Evolutionary conservation across 2,329 filamentous ascomycete species (phyloP).

Genomic region (Dissoconium aciculare): DNA sequence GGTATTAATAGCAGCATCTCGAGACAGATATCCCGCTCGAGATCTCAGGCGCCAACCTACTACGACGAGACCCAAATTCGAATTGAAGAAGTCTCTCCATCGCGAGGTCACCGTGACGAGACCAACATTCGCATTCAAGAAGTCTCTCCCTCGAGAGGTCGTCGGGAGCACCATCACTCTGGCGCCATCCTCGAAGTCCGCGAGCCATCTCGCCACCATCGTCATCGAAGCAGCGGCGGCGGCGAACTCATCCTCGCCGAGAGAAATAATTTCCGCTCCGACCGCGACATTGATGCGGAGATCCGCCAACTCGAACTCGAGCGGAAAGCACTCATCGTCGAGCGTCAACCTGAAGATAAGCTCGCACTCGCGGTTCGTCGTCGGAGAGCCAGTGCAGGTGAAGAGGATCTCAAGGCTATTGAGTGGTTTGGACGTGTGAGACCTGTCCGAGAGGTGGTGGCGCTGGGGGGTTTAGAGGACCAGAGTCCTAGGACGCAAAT

Average conservation of each 20-base stretch:
- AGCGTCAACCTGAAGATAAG: conserved; percentile 36
- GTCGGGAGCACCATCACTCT: conserved; percentile 15
- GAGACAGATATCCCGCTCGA: conserved; percentile 11
- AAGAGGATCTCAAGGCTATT: conserved; percentile 27
- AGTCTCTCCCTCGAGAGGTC: conserved; percentile 9
- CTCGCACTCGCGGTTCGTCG: conserved; percentile 26
- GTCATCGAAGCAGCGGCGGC: conserved; percentile 7
- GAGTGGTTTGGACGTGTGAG: conserved; percentile 36
- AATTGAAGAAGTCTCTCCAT: conserved; percentile 17
- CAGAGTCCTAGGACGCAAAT: conserved; percentile 39
- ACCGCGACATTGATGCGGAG: conserved; percentile 56
- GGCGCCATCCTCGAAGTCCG: conserved; percentile 21
- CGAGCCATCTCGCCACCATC: conserved; percentile 11
- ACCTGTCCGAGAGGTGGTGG: conserved; percentile 44
- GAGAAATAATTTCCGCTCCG: conserved; percentile 21
- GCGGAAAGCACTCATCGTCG: conserved; percentile 41
- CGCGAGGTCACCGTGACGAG: conserved; percentile 7
- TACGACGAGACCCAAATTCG: conserved; percentile 19
- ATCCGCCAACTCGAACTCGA: conserved; percentile 58
- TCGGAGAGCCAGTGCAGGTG: conserved; percentile 34
- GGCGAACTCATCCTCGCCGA: conserved; percentile 12
- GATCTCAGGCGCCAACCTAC: conserved; percentile 15
- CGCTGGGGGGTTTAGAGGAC: conserved; percentile 32
- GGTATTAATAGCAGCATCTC: conserved; percentile 17
- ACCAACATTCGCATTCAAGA: conserved; percentile 6